A percentile compares a stretch with the other conserved stretches of the same genome.
Evolutionary conservation across 2,329 filamentous ascomycete species (phyloP).

Genomic region (Pseudocercospora pini-densiflorae): DNA sequence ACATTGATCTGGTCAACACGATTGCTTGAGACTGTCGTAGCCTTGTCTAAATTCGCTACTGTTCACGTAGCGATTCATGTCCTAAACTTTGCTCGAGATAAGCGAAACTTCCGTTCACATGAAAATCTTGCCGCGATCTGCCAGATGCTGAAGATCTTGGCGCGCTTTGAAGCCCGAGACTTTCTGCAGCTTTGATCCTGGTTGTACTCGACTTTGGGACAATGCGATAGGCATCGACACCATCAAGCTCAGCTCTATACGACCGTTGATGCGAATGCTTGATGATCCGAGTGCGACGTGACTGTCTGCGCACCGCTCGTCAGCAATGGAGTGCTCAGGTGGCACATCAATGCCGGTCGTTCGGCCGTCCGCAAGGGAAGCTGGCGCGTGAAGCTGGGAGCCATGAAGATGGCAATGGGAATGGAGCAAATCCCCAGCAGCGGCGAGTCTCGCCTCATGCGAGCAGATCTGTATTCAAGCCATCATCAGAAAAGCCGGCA

Average conservation of each 20-base stretch:
- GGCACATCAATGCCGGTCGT: not conserved
- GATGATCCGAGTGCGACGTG: conserved; percentile 31
- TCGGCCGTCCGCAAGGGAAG: not conserved
- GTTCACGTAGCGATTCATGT: not conserved
- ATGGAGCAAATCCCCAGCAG: not conserved
- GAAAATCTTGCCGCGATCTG: too few species aligned
- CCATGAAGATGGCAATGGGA: not conserved
- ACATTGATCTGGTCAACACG: not conserved
- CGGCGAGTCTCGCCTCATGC: not conserved
- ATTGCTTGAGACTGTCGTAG: not conserved
- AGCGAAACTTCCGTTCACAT: too few species aligned
- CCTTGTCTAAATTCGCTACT: not conserved
- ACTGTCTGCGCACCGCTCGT: conserved; percentile 23
- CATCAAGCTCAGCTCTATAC: not conserved
- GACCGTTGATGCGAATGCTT: conserved; percentile 25
- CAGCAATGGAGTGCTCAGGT: conserved; percentile 17
- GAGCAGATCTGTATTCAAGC: not conserved
- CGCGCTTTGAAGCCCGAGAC: not conserved
- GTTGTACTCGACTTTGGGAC: not conserved
- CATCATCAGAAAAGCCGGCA: not conserved
- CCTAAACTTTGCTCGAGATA: not conserved
- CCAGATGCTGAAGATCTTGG: too few species aligned
- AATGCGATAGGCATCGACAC: not conserved
- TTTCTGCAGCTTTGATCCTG: not conserved
- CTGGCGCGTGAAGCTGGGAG: not conserved